A percentile compares a stretch with the other conserved stretches of the same genome.
These are phyloP conservation scores for Stylonectria norvegica DNA, from an alignment of 2,329 filamentous ascomycete genomes.

Conservation along the genomic window DNA sequence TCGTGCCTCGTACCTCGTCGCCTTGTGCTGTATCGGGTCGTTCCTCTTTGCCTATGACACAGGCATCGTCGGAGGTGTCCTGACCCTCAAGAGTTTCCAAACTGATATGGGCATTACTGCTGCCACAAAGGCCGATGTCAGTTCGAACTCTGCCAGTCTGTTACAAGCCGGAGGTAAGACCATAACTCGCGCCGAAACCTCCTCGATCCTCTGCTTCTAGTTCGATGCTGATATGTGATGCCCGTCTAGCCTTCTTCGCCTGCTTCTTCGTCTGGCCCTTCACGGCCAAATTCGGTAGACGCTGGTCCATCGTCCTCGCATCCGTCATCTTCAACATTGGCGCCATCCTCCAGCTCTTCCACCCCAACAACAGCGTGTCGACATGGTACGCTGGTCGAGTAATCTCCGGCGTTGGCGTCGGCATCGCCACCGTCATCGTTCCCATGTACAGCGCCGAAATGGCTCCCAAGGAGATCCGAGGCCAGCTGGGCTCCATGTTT, in stretches of 20 bases:
- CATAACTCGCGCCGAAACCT: neutral
- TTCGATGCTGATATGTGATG: neutral
- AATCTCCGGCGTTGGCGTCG: slow-evolving; percentile 35
- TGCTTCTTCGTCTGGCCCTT: slow-evolving; percentile 44
- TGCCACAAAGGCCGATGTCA: slow-evolving; percentile 30
- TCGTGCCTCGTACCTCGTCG: slow-evolving; percentile 36
- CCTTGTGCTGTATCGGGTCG: slow-evolving; percentile 37
- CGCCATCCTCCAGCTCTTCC: slow-evolving; percentile 38
- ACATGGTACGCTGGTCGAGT: slow-evolving; percentile 39
- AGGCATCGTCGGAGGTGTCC: slow-evolving; percentile 40
- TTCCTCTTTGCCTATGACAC: slow-evolving; percentile 44
- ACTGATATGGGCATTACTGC: slow-evolving; percentile 35
- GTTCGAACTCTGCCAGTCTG: slow-evolving; percentile 40
- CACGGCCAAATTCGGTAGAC: slow-evolving; percentile 39
- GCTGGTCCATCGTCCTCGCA: slow-evolving; percentile 38
- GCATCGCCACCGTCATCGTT: slow-evolving; percentile 41
- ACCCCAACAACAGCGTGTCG: slow-evolving; percentile 33
- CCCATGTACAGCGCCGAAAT: slow-evolving; percentile 46
- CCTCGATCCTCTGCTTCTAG: neutral
- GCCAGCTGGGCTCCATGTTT: slow-evolving; percentile 41
- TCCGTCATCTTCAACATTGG: slow-evolving; percentile 44
- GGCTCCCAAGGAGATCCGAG: slow-evolving; percentile 45
- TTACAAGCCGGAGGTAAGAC: slow-evolving; percentile 39
- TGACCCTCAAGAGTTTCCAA: slow-evolving; percentile 38
- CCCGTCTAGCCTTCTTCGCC: slow-evolving; percentile 36